Conservation (phyloP, 2,329 filamentous ascomycete genomes). For the Beauveria sp. region DNA sequence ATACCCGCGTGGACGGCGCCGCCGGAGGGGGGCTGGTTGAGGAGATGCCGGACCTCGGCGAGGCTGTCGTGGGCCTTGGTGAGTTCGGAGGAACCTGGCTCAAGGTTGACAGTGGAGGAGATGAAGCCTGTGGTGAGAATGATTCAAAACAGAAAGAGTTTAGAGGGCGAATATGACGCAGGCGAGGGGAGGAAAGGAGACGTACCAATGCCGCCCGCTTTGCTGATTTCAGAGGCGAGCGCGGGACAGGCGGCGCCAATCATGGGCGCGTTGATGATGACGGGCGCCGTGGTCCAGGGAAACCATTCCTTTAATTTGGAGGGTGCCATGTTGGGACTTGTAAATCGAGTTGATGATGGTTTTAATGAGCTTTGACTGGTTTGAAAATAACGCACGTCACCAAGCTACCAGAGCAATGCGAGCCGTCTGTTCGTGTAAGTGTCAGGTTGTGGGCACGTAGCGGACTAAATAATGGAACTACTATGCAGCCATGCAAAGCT, state of each 20-base stretch:
- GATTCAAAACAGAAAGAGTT: neutral
- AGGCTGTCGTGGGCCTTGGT: conserved; percentile 26
- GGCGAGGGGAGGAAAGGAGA: too few species aligned
- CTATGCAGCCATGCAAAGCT: too few species aligned
- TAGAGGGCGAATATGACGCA: neutral
- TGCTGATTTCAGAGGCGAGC: conserved; percentile 29
- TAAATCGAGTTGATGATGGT: neutral
- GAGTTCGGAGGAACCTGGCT: conserved; percentile 23
- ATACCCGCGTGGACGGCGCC: conserved; percentile 50
- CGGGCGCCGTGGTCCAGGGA: conserved; percentile 22
- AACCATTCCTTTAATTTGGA: conserved; percentile 22
- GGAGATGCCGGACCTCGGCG: conserved; percentile 20
- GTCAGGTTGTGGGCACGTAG: neutral
- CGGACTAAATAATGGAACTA: neutral
- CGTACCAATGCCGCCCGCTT: conserved; percentile 30
- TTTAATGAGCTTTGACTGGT: neutral
- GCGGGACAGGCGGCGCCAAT: conserved; percentile 23
- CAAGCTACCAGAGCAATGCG: too few species aligned
- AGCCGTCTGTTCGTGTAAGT: neutral
- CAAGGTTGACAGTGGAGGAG: conserved; percentile 23
- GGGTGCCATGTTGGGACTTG: conserved; percentile 17
- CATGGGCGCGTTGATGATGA: conserved; percentile 32
- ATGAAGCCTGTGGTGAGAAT: conserved; percentile 24
- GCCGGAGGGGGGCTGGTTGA: conserved; percentile 31
- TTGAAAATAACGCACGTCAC: neutral